Evolutionary conservation across 2,329 filamentous ascomycete genomes (phyloP).

Genomic region (Cadophora sp.): DNA sequence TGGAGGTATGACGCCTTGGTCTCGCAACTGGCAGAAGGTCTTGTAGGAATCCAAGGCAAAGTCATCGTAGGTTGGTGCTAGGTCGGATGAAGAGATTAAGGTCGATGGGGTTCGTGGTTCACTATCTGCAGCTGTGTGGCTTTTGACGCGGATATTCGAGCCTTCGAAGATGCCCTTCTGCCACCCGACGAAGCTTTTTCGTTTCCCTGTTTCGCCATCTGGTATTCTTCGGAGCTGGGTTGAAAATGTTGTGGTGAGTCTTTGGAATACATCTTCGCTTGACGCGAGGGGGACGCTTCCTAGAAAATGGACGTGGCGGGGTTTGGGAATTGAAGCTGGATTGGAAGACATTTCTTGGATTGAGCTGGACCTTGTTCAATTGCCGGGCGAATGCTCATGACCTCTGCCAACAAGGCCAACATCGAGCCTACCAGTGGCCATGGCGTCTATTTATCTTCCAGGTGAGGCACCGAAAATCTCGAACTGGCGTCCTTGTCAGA

Average conservation of each 20-base stretch:
- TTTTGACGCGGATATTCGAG: slow-evolving; percentile 19
- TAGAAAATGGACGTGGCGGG: slow-evolving; percentile 40
- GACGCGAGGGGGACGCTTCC: slow-evolving; percentile 48
- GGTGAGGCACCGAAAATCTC: neutral
- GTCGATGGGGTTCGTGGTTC: neutral
- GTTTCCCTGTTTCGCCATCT: slow-evolving; percentile 50
- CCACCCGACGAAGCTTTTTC: slow-evolving; percentile 45
- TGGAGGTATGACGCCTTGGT: slow-evolving; percentile 35
- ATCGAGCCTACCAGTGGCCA: neutral
- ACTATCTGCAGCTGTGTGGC: slow-evolving; percentile 19
- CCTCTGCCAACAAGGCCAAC: no score
- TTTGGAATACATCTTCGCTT: slow-evolving; percentile 45
- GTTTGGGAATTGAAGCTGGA: neutral
- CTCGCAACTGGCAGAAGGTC: slow-evolving; percentile 37
- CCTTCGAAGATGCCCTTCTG: slow-evolving; percentile 44
- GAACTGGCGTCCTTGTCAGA: neutral
- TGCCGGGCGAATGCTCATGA: neutral
- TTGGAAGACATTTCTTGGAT: neutral
- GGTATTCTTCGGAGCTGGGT: slow-evolving; percentile 47
- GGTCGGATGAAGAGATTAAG: neutral
- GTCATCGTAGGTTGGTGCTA: slow-evolving; percentile 40
- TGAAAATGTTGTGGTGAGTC: slow-evolving; percentile 41
- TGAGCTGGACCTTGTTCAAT: neutral
- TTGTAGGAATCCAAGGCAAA: slow-evolving; percentile 42
- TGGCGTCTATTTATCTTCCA: neutral